Base-by-base conservation (phyloP, 208 protist species). In the Leishmania amazonensis region DNA sequence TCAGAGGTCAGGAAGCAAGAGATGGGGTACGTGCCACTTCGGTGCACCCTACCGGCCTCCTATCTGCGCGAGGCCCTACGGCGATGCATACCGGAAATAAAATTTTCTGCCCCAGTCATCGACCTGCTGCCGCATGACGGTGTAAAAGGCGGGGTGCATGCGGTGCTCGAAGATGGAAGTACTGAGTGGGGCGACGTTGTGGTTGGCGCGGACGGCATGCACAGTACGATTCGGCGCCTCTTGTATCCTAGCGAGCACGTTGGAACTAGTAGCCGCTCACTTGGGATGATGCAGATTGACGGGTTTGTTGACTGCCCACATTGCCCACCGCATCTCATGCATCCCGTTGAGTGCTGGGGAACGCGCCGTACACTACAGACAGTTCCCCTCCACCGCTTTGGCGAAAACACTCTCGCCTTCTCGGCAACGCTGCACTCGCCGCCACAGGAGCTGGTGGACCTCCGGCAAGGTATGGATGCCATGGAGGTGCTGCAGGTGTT, bases 111-210 rank as follows among this genome's bases (percentile, higher is more conserved):
- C 5, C 87, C 86, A n/a, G 95, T 96, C 1, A 89, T 98, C 6
- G 95, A 97, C 58, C 87, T 98, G 49, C 40, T 89, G 24, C 95
- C 93, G 35, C 92, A 97, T 87, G 90, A 95, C 31, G 93, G 95
- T 53, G 82, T 96, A 45, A 96, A 95, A 57, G 93, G 93, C 40
- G 95, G 95, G 15, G 95, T 97, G 17, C 89, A 96, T 75, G 95
- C 84, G 49, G 84, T 96, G 54, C 82, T 96, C 4, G 88, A 95
- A 38, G 90, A 96, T 71, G 93, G 93, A 1, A 78, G 81, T 5
- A 91, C 93, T 13, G 93, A 97, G 84, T 98, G 93, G 93, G 95
- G 95, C 4, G 95, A 98, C 76, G 88, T 98, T 13, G 93, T 98
- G 54, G 95, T 98, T 4, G 93, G 95, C 13, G 95, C 95, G 13